Conservation (phyloP, 2,329 filamentous ascomycete species). For the Tothia fuscella region DNA sequence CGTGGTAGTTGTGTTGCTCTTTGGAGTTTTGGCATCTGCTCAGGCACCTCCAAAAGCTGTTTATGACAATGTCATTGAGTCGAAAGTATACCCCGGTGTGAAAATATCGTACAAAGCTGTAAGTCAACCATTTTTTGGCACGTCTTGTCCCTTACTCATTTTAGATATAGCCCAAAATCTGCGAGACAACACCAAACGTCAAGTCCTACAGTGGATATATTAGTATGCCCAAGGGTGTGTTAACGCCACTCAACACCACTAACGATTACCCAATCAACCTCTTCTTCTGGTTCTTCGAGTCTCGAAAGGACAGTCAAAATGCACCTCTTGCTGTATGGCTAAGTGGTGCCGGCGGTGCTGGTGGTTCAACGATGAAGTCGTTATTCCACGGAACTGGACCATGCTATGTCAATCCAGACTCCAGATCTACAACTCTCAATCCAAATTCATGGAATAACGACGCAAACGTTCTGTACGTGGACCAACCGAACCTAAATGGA, state of each 20-base stretch:
- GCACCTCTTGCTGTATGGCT: constrained; percentile 36
- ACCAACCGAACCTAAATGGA: constrained; percentile 47
- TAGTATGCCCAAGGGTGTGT: constrained; percentile 37
- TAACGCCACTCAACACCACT: constrained; percentile 40
- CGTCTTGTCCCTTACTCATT: background rate
- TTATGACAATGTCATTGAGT: constrained; percentile 8
- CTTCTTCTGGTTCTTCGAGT: constrained; percentile 52
- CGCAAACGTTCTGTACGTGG: constrained; percentile 39
- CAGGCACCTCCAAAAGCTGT: too few relatives aligned
- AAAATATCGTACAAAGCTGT: constrained; percentile 6
- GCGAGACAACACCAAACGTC: constrained; percentile 45
- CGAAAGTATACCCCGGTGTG: constrained; percentile 3
- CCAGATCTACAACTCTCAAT: constrained; percentile 38
- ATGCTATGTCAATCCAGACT: constrained; percentile 41
- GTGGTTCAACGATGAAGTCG: constrained; percentile 14
- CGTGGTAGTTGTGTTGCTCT: too few relatives aligned
- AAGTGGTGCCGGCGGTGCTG: constrained; percentile 38
- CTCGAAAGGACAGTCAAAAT: constrained; percentile 41
- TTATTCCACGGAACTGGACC: constrained; percentile 35
- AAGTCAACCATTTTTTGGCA: background rate
- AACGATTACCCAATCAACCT: constrained; percentile 36
- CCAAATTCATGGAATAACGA: constrained; percentile 52
- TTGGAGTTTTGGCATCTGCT: too few relatives aligned
- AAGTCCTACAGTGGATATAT: constrained; percentile 49
- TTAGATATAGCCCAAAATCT: constrained; percentile 26